A percentile compares a stretch with the other conserved stretches of the same genome.
phyloP scores from a whole-genome alignment of 2,329 filamentous ascomycete genomes.

The Mariannaea sp. region DNA sequence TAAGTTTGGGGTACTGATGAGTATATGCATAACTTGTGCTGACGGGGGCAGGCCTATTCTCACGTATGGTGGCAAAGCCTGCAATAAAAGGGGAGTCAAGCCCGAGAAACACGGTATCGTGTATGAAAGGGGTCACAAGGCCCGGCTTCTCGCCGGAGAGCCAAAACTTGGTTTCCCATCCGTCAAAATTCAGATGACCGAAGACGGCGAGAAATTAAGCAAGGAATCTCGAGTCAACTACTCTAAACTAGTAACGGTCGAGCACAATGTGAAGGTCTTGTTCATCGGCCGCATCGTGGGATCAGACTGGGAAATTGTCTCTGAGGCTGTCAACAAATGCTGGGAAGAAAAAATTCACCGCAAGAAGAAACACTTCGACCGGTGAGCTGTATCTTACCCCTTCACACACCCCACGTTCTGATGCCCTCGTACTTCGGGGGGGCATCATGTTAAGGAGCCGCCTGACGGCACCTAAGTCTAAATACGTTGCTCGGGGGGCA shows the following conservation, averaged over 20 bases:
- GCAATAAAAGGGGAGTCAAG: slow-evolving; percentile 58
- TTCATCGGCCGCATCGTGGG: slow-evolving; percentile 57
- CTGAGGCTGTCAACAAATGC: slow-evolving; percentile 53
- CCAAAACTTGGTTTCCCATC: slow-evolving; percentile 54
- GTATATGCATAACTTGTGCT: slow-evolving; percentile 6
- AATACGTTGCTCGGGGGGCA: slow-evolving; percentile 40
- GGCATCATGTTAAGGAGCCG: slow-evolving; percentile 30
- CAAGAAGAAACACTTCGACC: slow-evolving; percentile 35
- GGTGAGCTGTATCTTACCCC: slow-evolving; percentile 20
- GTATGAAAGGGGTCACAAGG: slow-evolving; percentile 43
- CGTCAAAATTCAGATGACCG: slow-evolving; percentile 50
- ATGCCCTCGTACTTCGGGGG: slow-evolving; percentile 23
- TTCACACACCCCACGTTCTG: slow-evolving; percentile 35
- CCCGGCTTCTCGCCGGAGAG: slow-evolving; percentile 47
- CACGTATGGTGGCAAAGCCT: slow-evolving; percentile 59
- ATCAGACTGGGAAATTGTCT: slow-evolving; percentile 49
- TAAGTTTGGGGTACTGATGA: slow-evolving; percentile 43
- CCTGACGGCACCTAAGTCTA: slow-evolving; percentile 31
- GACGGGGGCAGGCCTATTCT: slow-evolving; percentile 54
- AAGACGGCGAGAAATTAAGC: slow-evolving; percentile 51
- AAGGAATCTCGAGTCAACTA: slow-evolving; percentile 62
- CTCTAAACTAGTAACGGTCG: slow-evolving; percentile 59
- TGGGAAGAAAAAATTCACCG: slow-evolving; percentile 53
- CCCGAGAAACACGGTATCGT: slow-evolving; percentile 59
- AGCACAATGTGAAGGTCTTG: slow-evolving; percentile 62